Conservation (phyloP, 2,329 filamentous ascomycete species). For the Diplocarpon rosae region DNA sequence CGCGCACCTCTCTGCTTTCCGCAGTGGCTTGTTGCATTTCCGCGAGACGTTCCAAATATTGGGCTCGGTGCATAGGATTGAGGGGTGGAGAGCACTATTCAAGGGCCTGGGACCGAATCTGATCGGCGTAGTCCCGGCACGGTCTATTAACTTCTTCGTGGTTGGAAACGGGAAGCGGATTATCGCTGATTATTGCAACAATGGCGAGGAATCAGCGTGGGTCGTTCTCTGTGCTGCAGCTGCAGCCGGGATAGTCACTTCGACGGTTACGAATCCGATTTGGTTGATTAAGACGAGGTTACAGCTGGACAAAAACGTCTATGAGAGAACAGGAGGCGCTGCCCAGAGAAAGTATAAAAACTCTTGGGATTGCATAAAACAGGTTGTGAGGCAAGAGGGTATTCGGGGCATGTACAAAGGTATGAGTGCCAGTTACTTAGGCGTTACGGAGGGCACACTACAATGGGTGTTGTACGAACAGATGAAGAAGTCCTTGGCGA, state of each 20-base stretch:
- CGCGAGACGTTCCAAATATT: slow-evolving; percentile 81
- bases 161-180: slow-evolving; percentile 87
- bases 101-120: slow-evolving; percentile 88
- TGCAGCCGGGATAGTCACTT: slow-evolving; percentile 71
- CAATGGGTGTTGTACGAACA: slow-evolving; percentile 95
- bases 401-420: slow-evolving; percentile 77
- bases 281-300: slow-evolving; percentile 92
- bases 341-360: slow-evolving; percentile 67
- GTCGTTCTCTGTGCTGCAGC: slow-evolving; percentile 71
- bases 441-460: slow-evolving; percentile 78
- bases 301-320: slow-evolving; percentile 80
- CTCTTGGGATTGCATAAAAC: slow-evolving; percentile 74
- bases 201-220: slow-evolving; percentile 57
- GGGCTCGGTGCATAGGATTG: slow-evolving; percentile 63
- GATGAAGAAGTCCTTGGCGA: slow-evolving; percentile 65
- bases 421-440: slow-evolving; percentile 82
- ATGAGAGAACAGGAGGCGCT: slow-evolving; percentile 42
- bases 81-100: slow-evolving; percentile 82
- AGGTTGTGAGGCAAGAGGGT: slow-evolving; percentile 73
- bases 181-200: slow-evolving; percentile 63
- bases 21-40: slow-evolving; percentile 62
- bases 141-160: slow-evolving; percentile 87
- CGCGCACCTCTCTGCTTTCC: slow-evolving; percentile 49
- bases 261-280: slow-evolving; percentile 88
- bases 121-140: slow-evolving; percentile 77